phyloP scores from a whole-genome alignment of 495 filamentous ascomycete species.

The Aspergillus kassunensis region DNA sequence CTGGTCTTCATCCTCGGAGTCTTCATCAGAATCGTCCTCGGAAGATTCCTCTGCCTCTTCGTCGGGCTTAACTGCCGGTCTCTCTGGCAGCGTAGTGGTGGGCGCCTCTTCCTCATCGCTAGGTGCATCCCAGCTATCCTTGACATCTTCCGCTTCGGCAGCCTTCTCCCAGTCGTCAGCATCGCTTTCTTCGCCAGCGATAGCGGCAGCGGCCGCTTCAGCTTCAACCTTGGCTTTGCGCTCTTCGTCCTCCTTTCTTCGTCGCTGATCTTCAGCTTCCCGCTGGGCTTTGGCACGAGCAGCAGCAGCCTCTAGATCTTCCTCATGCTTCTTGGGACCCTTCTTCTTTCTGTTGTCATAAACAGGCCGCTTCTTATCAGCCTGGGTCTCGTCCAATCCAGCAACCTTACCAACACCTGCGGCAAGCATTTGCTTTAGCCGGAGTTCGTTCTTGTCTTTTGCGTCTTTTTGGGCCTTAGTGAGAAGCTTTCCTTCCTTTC shows the following conservation, averaged over 20 bases:
- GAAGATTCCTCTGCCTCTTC: constrained; percentile 17
- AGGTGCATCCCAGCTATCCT: constrained; percentile 92
- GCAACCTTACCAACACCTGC: constrained; percentile 75
- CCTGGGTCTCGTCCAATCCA: constrained; percentile 57
- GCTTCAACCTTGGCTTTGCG: constrained; percentile 57
- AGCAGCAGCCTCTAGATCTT: constrained; percentile 61
- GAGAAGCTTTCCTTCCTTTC: constrained; percentile 90
- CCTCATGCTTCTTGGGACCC: constrained; percentile 67
- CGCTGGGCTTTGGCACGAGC: constrained; percentile 56
- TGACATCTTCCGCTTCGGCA: constrained; percentile 73
- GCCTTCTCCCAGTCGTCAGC: constrained; percentile 88
- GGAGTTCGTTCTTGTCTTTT: constrained; percentile 75
- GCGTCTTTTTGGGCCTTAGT: constrained; percentile 92
- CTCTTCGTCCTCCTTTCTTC: constrained; percentile 61
- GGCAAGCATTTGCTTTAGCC: constrained; percentile 90
- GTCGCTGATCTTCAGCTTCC: constrained; percentile 68
- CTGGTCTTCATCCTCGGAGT: constrained; percentile 69
- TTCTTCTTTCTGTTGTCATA: constrained; percentile 76
- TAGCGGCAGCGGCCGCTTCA: constrained; percentile 51
- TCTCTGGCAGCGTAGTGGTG: constrained; percentile 7
- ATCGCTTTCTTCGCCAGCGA: constrained; percentile 54
- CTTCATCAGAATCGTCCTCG: constrained; percentile 40
- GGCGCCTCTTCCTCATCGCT: constrained; percentile 67
- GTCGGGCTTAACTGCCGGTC: constrained; percentile 28
- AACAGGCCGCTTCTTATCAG: constrained; percentile 71